Conservation (phyloP, 345 rosid species). For the Aethionema arabicum region DNA sequence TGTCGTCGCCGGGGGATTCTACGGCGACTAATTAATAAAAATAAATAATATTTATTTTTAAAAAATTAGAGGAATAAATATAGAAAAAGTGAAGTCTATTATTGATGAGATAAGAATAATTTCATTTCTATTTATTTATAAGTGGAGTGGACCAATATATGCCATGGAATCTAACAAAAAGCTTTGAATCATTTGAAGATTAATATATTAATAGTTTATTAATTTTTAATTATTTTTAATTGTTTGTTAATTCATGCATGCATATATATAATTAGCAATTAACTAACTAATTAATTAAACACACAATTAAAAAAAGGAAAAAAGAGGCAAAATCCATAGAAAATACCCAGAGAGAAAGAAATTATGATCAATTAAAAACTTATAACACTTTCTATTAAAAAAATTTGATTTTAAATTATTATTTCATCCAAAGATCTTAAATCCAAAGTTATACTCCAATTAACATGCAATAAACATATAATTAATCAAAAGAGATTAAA, state of each 20-base stretch:
- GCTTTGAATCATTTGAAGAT: constrained; percentile 29
- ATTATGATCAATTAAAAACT: constrained; percentile 28
- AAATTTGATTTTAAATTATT: not conserved
- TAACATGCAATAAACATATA: constrained; percentile 28
- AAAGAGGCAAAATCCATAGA: constrained; percentile 23
- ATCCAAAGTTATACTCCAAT: constrained; percentile 24
- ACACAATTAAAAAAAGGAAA: constrained; percentile 15
- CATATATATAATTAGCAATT: constrained; percentile 26
- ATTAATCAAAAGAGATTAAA: constrained; percentile 17
- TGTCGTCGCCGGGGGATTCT: constrained; percentile 31
- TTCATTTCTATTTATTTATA: constrained; percentile 22
- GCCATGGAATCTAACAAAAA: constrained; percentile 32
- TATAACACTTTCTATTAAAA: not conserved
- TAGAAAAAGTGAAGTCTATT: constrained; percentile 33
- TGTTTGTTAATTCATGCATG: constrained; percentile 31
- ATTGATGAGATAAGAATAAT: constrained; percentile 38
- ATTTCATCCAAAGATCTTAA: constrained; percentile 18
- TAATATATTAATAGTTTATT: constrained; percentile 12
- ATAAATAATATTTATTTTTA: not conserved
- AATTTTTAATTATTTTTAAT: constrained; percentile 7
- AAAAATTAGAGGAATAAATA: constrained; percentile 25
- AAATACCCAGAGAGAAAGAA: constrained; percentile 21
- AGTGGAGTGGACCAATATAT: constrained; percentile 32
- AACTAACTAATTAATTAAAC: constrained; percentile 16
- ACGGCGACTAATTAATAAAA: not conserved